These are phyloP conservation scores for Saturnispora kantuleensis DNA, from an alignment of 805 yeast genomes.

Conservation along the genomic window DNA sequence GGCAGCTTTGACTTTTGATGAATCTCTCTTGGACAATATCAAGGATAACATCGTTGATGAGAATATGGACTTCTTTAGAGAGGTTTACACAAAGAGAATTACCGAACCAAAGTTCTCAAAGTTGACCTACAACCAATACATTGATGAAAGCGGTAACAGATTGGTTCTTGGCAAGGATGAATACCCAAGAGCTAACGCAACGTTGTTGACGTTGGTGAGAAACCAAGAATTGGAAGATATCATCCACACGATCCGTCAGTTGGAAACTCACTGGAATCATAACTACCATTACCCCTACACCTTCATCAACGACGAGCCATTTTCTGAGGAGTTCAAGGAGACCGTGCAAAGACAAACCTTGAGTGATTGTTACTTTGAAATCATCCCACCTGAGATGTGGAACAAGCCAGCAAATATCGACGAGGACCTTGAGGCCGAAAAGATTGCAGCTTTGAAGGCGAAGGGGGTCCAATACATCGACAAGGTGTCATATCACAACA, in stretches of 20 bases:
- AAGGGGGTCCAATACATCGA: constrained; percentile 52
- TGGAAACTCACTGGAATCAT: constrained; percentile 65
- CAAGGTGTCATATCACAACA: constrained; percentile 59
- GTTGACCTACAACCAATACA: constrained; percentile 23
- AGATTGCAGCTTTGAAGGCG: constrained; percentile 29
- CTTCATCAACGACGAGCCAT: constrained; percentile 76
- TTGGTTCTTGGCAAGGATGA: constrained; percentile 22
- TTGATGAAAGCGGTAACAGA: constrained; percentile 21
- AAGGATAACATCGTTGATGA: constrained; percentile 24
- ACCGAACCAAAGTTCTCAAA: constrained; percentile 26
- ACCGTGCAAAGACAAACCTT: constrained; percentile 38
- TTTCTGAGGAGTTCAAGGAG: constrained; percentile 63
- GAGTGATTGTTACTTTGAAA: constrained; percentile 40
- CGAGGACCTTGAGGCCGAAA: constrained; percentile 27
- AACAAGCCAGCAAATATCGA: constrained; percentile 38
- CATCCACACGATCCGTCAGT: constrained; percentile 44
- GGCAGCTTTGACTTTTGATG: constrained; percentile 20
- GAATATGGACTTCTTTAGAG: constrained; percentile 27
- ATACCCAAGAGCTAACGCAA: constrained; percentile 53
- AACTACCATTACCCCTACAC: constrained; percentile 87
- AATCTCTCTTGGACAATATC: constrained; percentile 15
- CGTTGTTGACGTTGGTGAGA: constrained; percentile 66
- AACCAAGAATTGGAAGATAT: constrained; percentile 53
- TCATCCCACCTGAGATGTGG: constrained; percentile 43
- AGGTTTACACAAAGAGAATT: constrained; percentile 26